Evolutionary conservation across 768 basidiomycete species (phyloP), one percentile per base, ranked within the genome.

Genomic region (Boletus coccyginus): DNA sequence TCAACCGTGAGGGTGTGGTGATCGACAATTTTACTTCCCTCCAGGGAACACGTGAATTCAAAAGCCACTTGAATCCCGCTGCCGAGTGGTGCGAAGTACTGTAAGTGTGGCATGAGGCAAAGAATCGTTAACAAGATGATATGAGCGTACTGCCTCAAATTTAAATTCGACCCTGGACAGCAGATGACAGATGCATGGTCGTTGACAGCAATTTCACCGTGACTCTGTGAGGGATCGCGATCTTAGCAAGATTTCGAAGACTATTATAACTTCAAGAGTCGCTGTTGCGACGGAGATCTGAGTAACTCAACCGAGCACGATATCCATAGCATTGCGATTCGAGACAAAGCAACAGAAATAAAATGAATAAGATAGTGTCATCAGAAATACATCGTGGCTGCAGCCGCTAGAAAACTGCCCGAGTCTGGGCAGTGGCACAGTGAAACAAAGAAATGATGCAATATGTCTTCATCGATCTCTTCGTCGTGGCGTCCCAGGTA

Each of bases 401-500:
- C 51, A 57, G 51, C 64, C 53, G 43, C 41, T 35, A 52, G 29
- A 46, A 42, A 32, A 36, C 42, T 35, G 42, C 53, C 33, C 35
- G 42, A 43, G 44, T 51, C 38, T 31, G 36, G 43, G 48, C 16
- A 41, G 57, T 45, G 45, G 40, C 11, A 56, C 31, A 52, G 58
- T 54, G 50, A 50, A 55, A 40, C 19, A 52, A 45, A 43, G 36
- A 45, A 46, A 42, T 40, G 46, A 36, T 41, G 51, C 27, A 42
- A 48, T 47, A 40, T 3, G 32, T 19, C 17, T 53, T 70, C 57
- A 71, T 62, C 69, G 69, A 44, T 73, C 69, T 44, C 61, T 69
- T 53, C 70, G 69, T 29, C 70, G 70, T 56, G 88, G 88, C 24
- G 90, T 90, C 44, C 85, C 85, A 56, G 87, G 86, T 38, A 77